phyloP scores from a whole-genome alignment of 352 stramenopile species.

The Globisporangium megalacanthum region DNA sequence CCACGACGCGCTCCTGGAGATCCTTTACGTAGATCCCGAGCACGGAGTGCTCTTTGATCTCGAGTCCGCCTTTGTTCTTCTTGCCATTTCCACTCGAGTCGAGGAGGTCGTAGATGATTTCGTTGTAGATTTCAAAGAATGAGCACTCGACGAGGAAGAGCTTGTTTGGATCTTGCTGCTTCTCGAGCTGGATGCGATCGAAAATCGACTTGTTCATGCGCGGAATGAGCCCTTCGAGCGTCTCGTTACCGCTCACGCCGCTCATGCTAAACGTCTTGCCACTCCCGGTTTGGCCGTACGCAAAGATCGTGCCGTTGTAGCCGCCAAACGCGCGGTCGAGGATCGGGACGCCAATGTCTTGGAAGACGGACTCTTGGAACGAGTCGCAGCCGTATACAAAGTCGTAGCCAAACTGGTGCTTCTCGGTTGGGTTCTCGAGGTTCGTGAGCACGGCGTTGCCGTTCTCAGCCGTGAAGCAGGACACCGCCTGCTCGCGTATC shows the following conservation, averaged over 20 bases:
- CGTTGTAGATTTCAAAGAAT: slow-evolving; percentile 99
- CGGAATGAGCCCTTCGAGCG: slow-evolving; percentile 70
- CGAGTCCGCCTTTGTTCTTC: slow-evolving; percentile 83
- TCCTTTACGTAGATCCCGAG: slow-evolving; percentile 94
- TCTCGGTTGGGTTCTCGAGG: slow-evolving; percentile 72
- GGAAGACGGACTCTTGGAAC: slow-evolving; percentile 64
- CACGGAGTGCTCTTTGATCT: slow-evolving; percentile 93
- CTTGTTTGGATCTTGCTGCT: too few species aligned
- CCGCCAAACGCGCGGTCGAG: slow-evolving; percentile 68
- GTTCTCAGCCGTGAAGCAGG: slow-evolving; percentile 66
- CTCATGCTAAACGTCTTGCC: slow-evolving; percentile 94
- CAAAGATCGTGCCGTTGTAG: slow-evolving; percentile 92
- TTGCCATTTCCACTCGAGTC: slow-evolving; percentile 77
- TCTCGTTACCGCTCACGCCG: slow-evolving; percentile 53
- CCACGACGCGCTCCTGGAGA: slow-evolving; percentile 84
- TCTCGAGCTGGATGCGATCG: slow-evolving; percentile 62
- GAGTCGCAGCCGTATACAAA: slow-evolving; percentile 83
- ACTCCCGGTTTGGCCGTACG: slow-evolving; percentile 89
- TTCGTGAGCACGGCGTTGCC: slow-evolving; percentile 79
- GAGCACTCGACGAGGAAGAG: slow-evolving; percentile 93
- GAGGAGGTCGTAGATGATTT: slow-evolving; percentile 97
- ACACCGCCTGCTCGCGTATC: slow-evolving; percentile 62
- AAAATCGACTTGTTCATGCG: slow-evolving; percentile 71
- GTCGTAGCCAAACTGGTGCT: slow-evolving; percentile 87
- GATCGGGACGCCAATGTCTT: slow-evolving; percentile 73